phyloP scores from a whole-genome alignment of 805 yeast species.

The Zygosaccharomyces lentus region DNA sequence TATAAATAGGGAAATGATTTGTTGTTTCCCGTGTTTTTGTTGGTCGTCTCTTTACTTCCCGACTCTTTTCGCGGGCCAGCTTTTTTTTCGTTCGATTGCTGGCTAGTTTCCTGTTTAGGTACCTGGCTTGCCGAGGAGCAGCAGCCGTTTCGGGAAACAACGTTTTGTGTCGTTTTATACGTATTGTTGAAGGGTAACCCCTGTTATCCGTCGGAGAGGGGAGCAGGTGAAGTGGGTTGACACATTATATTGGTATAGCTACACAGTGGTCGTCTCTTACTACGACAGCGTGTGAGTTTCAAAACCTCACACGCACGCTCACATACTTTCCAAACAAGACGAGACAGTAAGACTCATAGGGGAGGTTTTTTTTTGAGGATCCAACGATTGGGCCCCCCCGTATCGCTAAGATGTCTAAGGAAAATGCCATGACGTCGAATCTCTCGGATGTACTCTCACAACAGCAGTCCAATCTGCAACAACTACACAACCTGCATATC shows the following conservation, averaged over 20 bases:
- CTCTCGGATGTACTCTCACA: slow-evolving; percentile 40
- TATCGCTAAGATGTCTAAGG: slow-evolving; percentile 30
- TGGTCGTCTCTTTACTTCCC: not conserved
- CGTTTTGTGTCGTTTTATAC: not conserved
- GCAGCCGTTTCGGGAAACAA: not conserved
- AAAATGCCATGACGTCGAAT: slow-evolving; percentile 37
- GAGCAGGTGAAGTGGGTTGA: not conserved
- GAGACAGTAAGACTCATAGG: not conserved
- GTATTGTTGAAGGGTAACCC: not conserved
- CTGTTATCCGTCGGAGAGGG: not conserved
- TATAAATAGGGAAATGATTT: not conserved
- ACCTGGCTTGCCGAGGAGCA: not conserved
- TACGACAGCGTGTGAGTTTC: not conserved
- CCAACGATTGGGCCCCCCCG: not conserved
- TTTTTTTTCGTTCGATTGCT: not conserved
- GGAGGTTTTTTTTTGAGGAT: not conserved
- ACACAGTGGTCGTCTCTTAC: not conserved
- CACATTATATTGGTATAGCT: not conserved
- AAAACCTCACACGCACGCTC: not conserved
- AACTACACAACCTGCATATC: slow-evolving; percentile 44
- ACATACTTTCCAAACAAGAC: not conserved
- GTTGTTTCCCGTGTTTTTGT: not conserved
- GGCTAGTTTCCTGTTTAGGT: not conserved
- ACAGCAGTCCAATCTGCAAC: slow-evolving; percentile 44
- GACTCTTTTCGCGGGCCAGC: not conserved